Percentiles rank a stretch among this genome's conserved stretches.
Evolutionary conservation across 164 flowering plant genomes (phyloP).

Genomic region (Piper betle): DNA sequence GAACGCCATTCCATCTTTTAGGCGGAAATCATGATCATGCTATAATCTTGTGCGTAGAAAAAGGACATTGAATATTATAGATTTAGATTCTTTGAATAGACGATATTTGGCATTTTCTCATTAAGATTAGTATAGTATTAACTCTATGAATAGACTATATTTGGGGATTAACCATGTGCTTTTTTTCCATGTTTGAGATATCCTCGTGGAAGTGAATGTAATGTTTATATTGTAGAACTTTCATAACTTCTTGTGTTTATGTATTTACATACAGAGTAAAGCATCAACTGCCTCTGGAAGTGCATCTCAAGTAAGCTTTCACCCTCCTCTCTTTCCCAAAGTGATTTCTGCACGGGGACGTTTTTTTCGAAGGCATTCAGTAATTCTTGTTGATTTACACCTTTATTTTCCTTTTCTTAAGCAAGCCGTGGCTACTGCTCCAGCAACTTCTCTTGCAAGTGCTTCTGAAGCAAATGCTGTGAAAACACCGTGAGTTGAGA

Average conservation of each 20-base stretch:
- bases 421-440: conserved; percentile 23
- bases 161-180: too few relatives aligned
- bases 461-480: conserved; percentile 29
- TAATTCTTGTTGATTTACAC: conserved; percentile 1
- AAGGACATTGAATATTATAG: too few relatives aligned
- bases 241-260: not conserved
- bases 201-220: too few relatives aligned
- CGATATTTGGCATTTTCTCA: too few relatives aligned
- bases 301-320: conserved; percentile 50
- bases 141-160: too few relatives aligned
- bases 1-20: too few relatives aligned
- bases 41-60: too few relatives aligned
- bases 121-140: too few relatives aligned
- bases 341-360: not conserved
- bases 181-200: too few relatives aligned
- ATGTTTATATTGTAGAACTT: too few relatives aligned
- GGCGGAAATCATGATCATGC: too few relatives aligned
- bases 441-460: conserved; percentile 18
- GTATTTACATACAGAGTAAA: conserved; percentile 45
- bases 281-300: conserved; percentile 39
- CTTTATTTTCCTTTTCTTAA: not conserved
- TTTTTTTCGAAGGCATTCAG: not conserved
- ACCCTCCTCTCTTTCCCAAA: not conserved
- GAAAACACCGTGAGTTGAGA: conserved; percentile 34
- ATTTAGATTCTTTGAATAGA: too few relatives aligned